Percentiles rank a stretch among this genome's conserved stretches.
phyloP scores from a whole-genome alignment of 2,329 filamentous ascomycete genomes.

The Aspergillus fumigatus region DNA sequence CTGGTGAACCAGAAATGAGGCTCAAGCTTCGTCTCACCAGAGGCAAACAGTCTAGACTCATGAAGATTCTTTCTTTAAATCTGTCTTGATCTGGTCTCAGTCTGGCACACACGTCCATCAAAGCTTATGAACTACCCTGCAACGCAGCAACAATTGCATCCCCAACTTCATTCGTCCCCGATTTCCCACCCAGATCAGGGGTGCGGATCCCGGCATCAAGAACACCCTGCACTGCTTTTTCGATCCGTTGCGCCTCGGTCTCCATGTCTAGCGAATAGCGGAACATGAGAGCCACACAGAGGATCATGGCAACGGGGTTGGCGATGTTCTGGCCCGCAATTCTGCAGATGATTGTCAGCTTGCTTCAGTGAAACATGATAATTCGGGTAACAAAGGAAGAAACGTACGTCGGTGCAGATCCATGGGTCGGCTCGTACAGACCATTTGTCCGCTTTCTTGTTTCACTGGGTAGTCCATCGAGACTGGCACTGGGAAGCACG shows the following conservation, averaged over 20 bases:
- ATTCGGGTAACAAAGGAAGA: background rate
- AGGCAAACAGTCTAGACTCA: too few species aligned
- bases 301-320: slow-evolving; percentile 82
- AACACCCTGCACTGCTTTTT: slow-evolving; percentile 70
- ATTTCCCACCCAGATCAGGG: slow-evolving; percentile 71
- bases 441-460: slow-evolving; percentile 70
- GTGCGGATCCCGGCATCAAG: slow-evolving; percentile 73
- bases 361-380: background rate
- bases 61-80: background rate
- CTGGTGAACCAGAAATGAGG: background rate
- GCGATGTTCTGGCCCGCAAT: slow-evolving; percentile 84
- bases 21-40: background rate
- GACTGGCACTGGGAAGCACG: slow-evolving; percentile 76
- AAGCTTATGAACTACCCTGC: slow-evolving; percentile 11
- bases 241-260: slow-evolving; percentile 68
- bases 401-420: slow-evolving; percentile 35
- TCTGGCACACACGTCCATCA: too few species aligned
- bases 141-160: slow-evolving; percentile 71
- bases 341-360: slow-evolving; percentile 42
- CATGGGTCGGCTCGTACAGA: slow-evolving; percentile 93
- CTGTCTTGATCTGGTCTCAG: too few species aligned
- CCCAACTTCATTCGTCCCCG: slow-evolving; percentile 67
- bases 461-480: slow-evolving; percentile 76
- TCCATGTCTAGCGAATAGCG: slow-evolving; percentile 80
- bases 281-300: slow-evolving; percentile 90